Base-by-base conservation (phyloP, 805 yeast species). In the Candida peoriensis region DNA sequence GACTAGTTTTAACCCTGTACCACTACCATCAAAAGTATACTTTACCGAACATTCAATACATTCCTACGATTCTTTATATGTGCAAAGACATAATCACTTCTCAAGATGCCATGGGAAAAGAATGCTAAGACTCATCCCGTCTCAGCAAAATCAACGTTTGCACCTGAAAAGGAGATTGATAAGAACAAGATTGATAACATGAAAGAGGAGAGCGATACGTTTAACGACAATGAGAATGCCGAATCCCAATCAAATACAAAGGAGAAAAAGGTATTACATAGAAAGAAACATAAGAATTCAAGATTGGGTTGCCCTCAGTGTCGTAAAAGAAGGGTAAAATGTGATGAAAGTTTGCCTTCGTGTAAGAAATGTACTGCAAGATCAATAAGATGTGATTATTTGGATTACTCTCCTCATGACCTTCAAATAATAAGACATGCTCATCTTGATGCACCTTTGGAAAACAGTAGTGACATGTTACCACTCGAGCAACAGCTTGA, bases 201-300 rank as follows among this genome's bases (percentile, higher is more conserved):
- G 11, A 24, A 24, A 11, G 8, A 24, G 8, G 8, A 9, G 8
- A 24, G n/a, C 14, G n/a, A 24, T 13, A 24, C 8, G 14, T 21
- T 9, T 21, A 21, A 21, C 23, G 11, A 24, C 14, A 24, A 24
- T 8, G 20, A 21, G 15, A 14, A n/a, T n/a, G n/a, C n/a, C n/a
- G n/a, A 8, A 23, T 16, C 12, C n/a, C 16, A 1, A 13, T 24
- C 12, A 20, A 24, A n/a, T 24, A 6, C 19, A 24, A 28, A 20
- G 18, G 29, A 22, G 19, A 32, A 28, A 32, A 39, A 23, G 24
- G 28, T 30, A 11, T 28, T 22, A 2, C 48, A 39, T 13, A 60
- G 85, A 35, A 62, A 78, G 43, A 73, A 68, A 41, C 87, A 79
- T 55, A 66, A 77, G 36, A 80, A 80, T 59, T 77, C 84, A 3